phyloP scores from a whole-genome alignment of 306 rosid genomes.

The Prunus mongolica region DNA sequence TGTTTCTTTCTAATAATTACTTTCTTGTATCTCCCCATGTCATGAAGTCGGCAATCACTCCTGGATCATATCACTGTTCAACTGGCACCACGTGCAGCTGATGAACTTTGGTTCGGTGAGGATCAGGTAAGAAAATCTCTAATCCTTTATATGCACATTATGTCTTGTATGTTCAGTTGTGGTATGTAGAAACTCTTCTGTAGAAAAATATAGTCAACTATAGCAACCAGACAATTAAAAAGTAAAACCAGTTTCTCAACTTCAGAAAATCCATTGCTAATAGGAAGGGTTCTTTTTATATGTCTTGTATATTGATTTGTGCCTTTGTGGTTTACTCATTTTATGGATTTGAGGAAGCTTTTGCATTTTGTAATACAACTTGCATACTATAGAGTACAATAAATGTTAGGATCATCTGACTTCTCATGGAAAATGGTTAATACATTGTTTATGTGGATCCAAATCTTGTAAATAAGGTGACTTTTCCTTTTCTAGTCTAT shows the following conservation, averaged over 20 bases:
- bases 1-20: constrained; percentile 12
- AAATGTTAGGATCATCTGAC: not conserved
- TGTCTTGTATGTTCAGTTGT: not conserved
- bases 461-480: not conserved
- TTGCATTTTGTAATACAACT: not conserved
- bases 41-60: constrained; percentile 84
- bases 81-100: constrained; percentile 98
- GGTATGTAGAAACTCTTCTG: not conserved
- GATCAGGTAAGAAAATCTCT: constrained; percentile 49
- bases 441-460: not conserved
- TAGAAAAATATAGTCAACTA: not conserved
- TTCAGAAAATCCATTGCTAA: not conserved
- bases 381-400: not conserved
- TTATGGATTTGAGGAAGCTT: constrained; percentile 1
- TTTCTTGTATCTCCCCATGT: constrained; percentile 19
- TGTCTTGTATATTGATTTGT: not conserved
- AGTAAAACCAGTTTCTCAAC: not conserved
- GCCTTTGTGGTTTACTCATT: constrained; percentile 3
- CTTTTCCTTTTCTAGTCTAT: not conserved
- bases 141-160: not conserved
- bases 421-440: not conserved
- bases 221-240: not conserved
- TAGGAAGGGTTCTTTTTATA: not conserved
- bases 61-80: constrained; percentile 92
- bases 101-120: constrained; percentile 83